Percentiles rank a stretch among this genome's conserved stretches.
Evolutionary conservation across 331 rosid genomes (phyloP).

Genomic region (Rhamnella rubrinervis): DNA sequence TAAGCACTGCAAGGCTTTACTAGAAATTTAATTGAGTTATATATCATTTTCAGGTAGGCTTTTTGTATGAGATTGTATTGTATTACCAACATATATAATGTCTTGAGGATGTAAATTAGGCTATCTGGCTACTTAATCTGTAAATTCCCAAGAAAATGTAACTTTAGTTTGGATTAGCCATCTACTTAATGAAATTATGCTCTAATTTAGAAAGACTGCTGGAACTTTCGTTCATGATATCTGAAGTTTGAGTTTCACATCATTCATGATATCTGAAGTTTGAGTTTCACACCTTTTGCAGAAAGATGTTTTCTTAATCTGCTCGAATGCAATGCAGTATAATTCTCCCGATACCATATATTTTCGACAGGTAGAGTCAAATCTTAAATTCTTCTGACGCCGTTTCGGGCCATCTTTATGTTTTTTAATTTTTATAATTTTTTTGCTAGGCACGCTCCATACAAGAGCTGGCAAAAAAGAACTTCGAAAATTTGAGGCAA

Average conservation of each 20-base stretch:
- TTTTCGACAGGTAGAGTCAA: slow-evolving; percentile 59
- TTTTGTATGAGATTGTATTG: not conserved
- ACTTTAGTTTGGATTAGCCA: not conserved
- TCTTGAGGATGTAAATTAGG: not conserved
- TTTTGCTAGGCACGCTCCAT: slow-evolving; percentile 62
- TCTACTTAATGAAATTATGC: slow-evolving; percentile 7
- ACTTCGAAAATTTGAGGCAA: slow-evolving; percentile 61
- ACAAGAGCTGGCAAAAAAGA: slow-evolving; percentile 63
- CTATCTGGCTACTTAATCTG: not conserved
- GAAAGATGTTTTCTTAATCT: slow-evolving; percentile 59
- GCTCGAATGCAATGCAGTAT: slow-evolving; percentile 74
- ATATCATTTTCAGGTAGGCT: not conserved
- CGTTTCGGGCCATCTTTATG: slow-evolving; percentile 2
- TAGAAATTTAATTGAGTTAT: not conserved
- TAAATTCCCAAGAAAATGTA: not conserved
- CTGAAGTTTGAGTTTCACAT: slow-evolving; percentile 14
- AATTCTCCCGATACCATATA: slow-evolving; percentile 70
- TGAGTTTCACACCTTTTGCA: slow-evolving; percentile 30
- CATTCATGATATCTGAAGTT: slow-evolving; percentile 21
- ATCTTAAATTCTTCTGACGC: not conserved
- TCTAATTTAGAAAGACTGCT: slow-evolving; percentile 1
- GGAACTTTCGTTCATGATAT: slow-evolving; percentile 3
- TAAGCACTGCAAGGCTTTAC: not conserved
- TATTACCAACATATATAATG: not conserved
- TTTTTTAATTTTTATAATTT: slow-evolving; percentile 1